Conservation (phyloP, 192 early-diverging fungal species). For the Coemansia sp. region DNA sequence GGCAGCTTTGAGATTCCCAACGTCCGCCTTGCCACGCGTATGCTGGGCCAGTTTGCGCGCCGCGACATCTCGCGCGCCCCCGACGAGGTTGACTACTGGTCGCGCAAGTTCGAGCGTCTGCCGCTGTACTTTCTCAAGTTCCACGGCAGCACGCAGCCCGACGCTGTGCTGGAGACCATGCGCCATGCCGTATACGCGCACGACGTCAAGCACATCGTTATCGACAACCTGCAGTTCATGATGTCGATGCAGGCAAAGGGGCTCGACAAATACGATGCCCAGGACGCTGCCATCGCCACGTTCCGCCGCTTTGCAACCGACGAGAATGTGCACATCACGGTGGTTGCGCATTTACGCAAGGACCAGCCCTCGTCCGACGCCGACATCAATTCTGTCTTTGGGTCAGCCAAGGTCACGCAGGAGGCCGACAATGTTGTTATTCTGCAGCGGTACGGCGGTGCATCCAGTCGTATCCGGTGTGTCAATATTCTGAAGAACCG, state of each 20-base stretch:
- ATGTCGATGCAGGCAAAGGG: conserved; percentile 63
- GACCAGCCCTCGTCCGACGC: conserved; percentile 57
- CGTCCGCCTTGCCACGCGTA: conserved; percentile 63
- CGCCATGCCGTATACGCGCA: conserved; percentile 67
- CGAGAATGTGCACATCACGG: conserved; percentile 67
- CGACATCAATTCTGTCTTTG: conserved; percentile 72
- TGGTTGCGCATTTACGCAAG: conserved; percentile 73
- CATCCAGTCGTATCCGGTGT: conserved; percentile 46
- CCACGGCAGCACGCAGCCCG: conserved; percentile 67
- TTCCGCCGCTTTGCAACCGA: conserved; percentile 68
- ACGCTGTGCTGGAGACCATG: conserved; percentile 66
- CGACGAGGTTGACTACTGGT: conserved; percentile 60
- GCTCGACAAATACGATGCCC: conserved; percentile 67
- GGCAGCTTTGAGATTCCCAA: conserved; percentile 79
- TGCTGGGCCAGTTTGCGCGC: conserved; percentile 66
- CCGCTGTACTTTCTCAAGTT: conserved; percentile 75
- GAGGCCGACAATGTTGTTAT: conserved; percentile 77
- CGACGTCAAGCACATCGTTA: conserved; percentile 69
- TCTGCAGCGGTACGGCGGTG: conserved; percentile 56
- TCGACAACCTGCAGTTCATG: conserved; percentile 81
- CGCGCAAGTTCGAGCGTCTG: conserved; percentile 67
- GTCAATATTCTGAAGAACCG: conserved; percentile 71
- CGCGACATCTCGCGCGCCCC: conserved; percentile 56
- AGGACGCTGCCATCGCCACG: conserved; percentile 63
- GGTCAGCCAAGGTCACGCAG: conserved; percentile 73